Base-by-base conservation (phyloP, 495 filamentous ascomycete species). In the Penicillium lagena region DNA sequence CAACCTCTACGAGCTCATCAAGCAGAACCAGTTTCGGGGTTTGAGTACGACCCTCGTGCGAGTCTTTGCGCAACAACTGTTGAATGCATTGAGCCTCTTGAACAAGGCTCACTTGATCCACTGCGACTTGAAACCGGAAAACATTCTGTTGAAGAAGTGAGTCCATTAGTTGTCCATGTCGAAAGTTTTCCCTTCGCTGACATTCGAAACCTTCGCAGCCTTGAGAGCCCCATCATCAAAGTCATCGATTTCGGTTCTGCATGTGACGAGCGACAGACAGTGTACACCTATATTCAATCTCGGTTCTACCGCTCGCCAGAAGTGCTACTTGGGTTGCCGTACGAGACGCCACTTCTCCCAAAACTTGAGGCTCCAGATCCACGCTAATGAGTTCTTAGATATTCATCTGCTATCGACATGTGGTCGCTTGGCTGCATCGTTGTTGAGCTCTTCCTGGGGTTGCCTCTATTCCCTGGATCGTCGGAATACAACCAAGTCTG, bases 211-310 rank as follows among this genome's bases (percentile, higher is more conserved):
- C 31, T 34, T 28, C 17, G 13, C 52, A 87, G 83, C 63, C 80
- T 99, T 43, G 94, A 99, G 68, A 96, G 91, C 54, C 94, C 94
- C 2, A 97, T 99, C 44, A 99, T 99, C 79, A 99, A 99, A 63
- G 96, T 99, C 58, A 99, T 99, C 56, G 94, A 99, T 72, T 99
- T 99, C 56, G 94, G 94, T 17, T 99, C 94, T 30, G 94, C 94
- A 1, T 99, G 94, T 61, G 94, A 99, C 59, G 94, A 99, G 64
- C 79, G 94, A 30, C 94, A 99, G 58, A 99, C 94, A 0, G 94
- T 99, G 29, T 99, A 99, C 68, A 99, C 94, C 5, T 99, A 99
- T 63, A 99, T 99, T 50, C 94, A 99, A 65, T 99, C 94, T 10
- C 76, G 94, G 47, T 99, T 99, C 67, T 99, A 99, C 62, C 81